Evolutionary conservation across 2,329 filamentous ascomycete genomes (phyloP).

Genomic region (Aplosporella prunicola): DNA sequence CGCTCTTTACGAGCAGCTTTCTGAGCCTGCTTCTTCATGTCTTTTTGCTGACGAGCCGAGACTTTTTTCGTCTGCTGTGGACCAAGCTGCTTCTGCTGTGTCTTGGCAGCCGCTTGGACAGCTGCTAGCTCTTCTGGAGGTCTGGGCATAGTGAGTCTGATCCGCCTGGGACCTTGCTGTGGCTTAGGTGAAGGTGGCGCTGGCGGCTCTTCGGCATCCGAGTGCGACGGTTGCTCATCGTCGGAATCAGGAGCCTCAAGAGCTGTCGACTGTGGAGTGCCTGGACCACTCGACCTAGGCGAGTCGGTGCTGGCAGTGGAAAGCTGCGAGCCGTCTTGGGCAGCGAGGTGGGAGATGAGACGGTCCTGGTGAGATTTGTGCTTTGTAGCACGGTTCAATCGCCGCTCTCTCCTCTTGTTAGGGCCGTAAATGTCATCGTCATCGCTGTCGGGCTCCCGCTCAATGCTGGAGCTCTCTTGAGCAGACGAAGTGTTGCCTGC

Average conservation of each 20-base stretch:
- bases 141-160: slow-evolving; percentile 17
- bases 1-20: slow-evolving; percentile 33
- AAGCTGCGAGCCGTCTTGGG: background rate
- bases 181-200: slow-evolving; percentile 1
- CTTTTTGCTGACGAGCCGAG: slow-evolving; percentile 28
- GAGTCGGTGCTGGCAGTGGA: background rate
- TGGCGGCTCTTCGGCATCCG: slow-evolving; percentile 4
- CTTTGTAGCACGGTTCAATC: background rate
- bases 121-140: slow-evolving; percentile 26
- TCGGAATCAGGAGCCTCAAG: slow-evolving; percentile 4
- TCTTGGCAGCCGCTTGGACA: slow-evolving; percentile 14
- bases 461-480: slow-evolving; percentile 39
- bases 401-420: slow-evolving; percentile 31
- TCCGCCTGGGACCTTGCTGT: slow-evolving; percentile 6
- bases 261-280: background rate
- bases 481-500: slow-evolving; percentile 36
- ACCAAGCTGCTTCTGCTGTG: slow-evolving; percentile 24
- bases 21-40: slow-evolving; percentile 33
- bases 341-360: background rate
- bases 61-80: slow-evolving; percentile 16
- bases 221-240: background rate
- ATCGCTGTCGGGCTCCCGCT: slow-evolving; percentile 43
- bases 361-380: slow-evolving; percentile 1
- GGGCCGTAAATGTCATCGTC: slow-evolving; percentile 39
- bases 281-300: background rate